These are phyloP conservation scores for Chrysoporthe austroafricana DNA, from an alignment of 2,329 filamentous ascomycete species.

Conservation along the genomic window DNA sequence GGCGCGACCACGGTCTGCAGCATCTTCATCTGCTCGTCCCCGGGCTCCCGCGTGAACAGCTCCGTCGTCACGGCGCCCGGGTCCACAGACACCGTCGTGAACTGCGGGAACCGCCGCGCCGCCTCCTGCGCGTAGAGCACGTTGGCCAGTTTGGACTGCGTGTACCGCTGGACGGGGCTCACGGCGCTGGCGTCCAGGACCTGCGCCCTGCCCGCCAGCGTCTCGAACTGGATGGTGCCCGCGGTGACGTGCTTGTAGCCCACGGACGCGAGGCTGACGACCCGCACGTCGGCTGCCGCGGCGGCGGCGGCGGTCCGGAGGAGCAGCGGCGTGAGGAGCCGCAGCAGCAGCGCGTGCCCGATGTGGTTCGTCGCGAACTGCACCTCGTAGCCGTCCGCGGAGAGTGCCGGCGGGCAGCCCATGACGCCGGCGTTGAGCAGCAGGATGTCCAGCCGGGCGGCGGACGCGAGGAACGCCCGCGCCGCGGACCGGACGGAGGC, in stretches of 20 bases:
- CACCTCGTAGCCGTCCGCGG: background rate
- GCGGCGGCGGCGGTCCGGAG: background rate
- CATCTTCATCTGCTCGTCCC: conserved; percentile 27
- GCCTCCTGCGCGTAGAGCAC: conserved; percentile 33
- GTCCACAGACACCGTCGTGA: conserved; percentile 31
- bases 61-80: conserved; percentile 31
- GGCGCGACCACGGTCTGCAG: conserved; percentile 29
- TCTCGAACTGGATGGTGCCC: conserved; percentile 29
- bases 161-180: conserved; percentile 31
- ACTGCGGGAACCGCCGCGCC: conserved; percentile 31
- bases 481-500: conserved; percentile 39
- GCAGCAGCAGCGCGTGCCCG: conserved; percentile 45
- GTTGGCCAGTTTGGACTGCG: conserved; percentile 36
- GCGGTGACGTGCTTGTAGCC: conserved; percentile 17
- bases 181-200: background rate
- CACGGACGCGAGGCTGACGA: conserved; percentile 27
- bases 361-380: conserved; percentile 43
- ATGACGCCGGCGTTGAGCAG: conserved; percentile 48
- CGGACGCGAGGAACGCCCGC: conserved; percentile 34
- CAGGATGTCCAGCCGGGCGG: conserved; percentile 43
- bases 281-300: conserved; percentile 11
- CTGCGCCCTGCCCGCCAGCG: conserved; percentile 20
- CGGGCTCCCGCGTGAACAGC: conserved; percentile 28
- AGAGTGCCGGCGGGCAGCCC: conserved; percentile 29
- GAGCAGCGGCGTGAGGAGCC: conserved; percentile 34